Evolutionary conservation across 2,329 filamentous ascomycete genomes (phyloP), one percentile per base, ranked within the genome.

Genomic region (Sporothrix globosa): DNA sequence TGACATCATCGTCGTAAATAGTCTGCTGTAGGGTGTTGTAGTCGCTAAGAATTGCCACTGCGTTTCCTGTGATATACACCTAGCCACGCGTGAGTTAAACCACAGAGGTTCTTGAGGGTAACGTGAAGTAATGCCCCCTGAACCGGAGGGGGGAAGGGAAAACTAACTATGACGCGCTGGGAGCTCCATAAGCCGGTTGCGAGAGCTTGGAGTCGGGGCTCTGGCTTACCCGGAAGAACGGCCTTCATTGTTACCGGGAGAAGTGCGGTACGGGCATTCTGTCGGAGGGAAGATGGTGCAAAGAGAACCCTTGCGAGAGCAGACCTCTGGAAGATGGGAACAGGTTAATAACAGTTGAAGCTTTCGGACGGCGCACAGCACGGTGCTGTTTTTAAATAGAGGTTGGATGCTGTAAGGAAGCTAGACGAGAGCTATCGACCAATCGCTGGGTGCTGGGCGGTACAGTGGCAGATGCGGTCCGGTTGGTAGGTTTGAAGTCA

Each of bases 1-100:
- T 84, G 30, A 88, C 84, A 74, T 92, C 88, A 76, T 96, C 91
- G 77, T 96, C 90, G 82, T 97, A 97, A 75, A 97, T 91, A 4
- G 94, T 97, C 80, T 99, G 96, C 46, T 97, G 81, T 73, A 97
- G 87, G 69, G 87, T 87, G 73, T 90, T 85, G 68, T 92, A 87
- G 67, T 89, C 91, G 77, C 88, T 87, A 75, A 98, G 88, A 76
- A 99, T 90, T 68, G 96, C 88, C 74, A 98, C 88, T 73, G 92
- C 92, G 80, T 91, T 92, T 76, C 95, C 95, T 72, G 92, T 96
- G 74, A 97, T 91, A 81, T 98, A 99, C 67, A 89, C 88, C 92
- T 96, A 76, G 44, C 2, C 4, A 7, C 39, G 1, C 52, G 27
- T 11, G 6, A 1, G 63, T 73, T 17, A 71, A 44, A 27, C 13